Conservation (phyloP, 192 early-diverging fungal genomes). For the Rhizophagus sp. region DNA sequence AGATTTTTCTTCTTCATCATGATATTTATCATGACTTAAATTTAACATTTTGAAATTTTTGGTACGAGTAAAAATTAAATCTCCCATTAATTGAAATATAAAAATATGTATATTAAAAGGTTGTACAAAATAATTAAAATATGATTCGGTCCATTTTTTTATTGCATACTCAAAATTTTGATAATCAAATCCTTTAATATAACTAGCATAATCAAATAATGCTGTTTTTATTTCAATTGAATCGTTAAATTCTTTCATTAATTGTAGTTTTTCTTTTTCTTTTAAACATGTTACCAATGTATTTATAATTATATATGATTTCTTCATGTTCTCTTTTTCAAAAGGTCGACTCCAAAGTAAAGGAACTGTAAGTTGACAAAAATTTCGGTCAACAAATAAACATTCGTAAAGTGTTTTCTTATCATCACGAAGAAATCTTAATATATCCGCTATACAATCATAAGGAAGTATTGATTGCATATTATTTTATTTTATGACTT, state of each 20-base stretch:
- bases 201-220: neutral
- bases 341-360: constrained; percentile 17
- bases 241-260: neutral
- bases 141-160: neutral
- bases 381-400: neutral
- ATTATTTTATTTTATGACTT: too few relatives aligned
- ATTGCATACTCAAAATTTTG: neutral
- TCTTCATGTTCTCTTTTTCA: neutral
- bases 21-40: neutral
- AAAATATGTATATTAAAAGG: neutral
- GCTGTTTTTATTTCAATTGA: neutral
- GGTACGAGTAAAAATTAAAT: neutral
- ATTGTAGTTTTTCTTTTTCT: neutral
- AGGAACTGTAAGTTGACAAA: neutral
- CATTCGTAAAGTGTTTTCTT: neutral
- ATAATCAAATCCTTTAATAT: neutral
- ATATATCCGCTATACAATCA: neutral
- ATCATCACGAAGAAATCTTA: neutral
- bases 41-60: neutral
- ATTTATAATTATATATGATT: neutral
- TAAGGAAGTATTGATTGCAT: neutral
- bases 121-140: neutral
- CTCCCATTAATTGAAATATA: neutral
- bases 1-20: neutral
- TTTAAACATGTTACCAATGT: neutral